Base-by-base conservation (phyloP, 176 grass and related monocot genomes). In the Otatea glauca region DNA sequence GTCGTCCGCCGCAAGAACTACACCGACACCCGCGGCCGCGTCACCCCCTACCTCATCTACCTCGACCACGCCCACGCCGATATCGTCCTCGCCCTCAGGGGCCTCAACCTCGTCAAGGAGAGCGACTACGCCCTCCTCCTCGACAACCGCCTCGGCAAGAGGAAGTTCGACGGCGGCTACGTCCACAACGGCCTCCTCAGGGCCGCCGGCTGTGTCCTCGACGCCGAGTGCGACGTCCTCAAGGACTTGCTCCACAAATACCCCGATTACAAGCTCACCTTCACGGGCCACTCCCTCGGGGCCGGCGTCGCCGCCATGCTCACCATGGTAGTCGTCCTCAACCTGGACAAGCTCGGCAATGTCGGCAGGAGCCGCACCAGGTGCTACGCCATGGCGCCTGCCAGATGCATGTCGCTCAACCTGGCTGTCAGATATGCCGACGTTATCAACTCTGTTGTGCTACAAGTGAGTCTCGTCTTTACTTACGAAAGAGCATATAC, bases 351-450 rank as follows among this genome's bases (percentile, higher is more conserved):
- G 83, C 85, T 97, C 32, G 95, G 89, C 6, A 86, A 84, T 58
- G 27, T 94, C 2, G 75, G 88, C 0, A 84, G 94, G 82, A 86
- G 24, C 18, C 82, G 95, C 15, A 81, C 92, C 60, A 53, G 95
- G 35, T 97, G 95, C 51, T 97, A 81, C 68, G 92, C 95, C 32
- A 86, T 97, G 5, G 95, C 95, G 0, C 92, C 95, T 0, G 95
- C 95, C 10, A 84, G 95, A 78, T 97, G 95, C 58, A 93, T 97
- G 95, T 97, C 95, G 2, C 84, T 97, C 18, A 97, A 97, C 70
- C 82, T 97, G 65, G 95, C 95, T 12, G 89, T 98, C 81, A 77
- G 91, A 81, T 98, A 94, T 41, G 95, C 95, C 3, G 95, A 98
- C 43, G 76, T 94, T 16, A 98, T 98, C 76, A 94, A 98, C 83